Conservation (phyloP, 441 rosid species). For the Pelargonium cotyledonis region DNA sequence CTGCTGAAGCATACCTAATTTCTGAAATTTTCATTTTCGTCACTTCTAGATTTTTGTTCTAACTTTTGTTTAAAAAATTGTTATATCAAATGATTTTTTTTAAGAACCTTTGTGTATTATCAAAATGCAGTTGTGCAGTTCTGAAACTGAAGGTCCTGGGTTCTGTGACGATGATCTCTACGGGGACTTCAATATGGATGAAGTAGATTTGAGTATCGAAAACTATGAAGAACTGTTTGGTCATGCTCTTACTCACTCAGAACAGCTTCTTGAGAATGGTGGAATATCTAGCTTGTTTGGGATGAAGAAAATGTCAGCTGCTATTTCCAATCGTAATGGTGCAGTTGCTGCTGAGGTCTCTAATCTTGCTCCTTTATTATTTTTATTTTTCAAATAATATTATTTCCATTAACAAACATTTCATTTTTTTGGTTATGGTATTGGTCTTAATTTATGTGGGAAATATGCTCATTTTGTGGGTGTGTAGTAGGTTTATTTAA, state of each 20-base stretch:
- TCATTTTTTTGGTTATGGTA: neutral
- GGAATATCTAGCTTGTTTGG: conserved; percentile 84
- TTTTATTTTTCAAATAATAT: conserved; percentile 1
- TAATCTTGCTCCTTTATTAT: conserved; percentile 19
- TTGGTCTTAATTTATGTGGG: neutral
- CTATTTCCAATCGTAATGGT: conserved; percentile 51
- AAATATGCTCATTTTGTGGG: too few species aligned
- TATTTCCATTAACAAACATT: neutral
- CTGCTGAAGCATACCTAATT: neutral
- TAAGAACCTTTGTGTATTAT: conserved; percentile 18
- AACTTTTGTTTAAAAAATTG: neutral
- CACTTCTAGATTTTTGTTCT: neutral
- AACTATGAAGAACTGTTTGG: conserved; percentile 97
- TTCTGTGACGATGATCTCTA: conserved; percentile 59
- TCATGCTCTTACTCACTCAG: conserved; percentile 64
- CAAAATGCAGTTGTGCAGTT: conserved; percentile 40
- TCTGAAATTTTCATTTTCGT: neutral
- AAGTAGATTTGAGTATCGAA: conserved; percentile 77
- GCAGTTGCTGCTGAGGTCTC: conserved; percentile 54
- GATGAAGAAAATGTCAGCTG: conserved; percentile 48
- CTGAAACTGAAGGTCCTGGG: conserved; percentile 39
- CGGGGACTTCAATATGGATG: conserved; percentile 78
- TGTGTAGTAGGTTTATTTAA: too few species aligned
- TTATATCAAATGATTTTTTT: neutral
- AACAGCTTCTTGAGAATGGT: conserved; percentile 75